phyloP scores from a whole-genome alignment of 2,329 filamentous ascomycete species.

The Fusarium verticillioides region DNA sequence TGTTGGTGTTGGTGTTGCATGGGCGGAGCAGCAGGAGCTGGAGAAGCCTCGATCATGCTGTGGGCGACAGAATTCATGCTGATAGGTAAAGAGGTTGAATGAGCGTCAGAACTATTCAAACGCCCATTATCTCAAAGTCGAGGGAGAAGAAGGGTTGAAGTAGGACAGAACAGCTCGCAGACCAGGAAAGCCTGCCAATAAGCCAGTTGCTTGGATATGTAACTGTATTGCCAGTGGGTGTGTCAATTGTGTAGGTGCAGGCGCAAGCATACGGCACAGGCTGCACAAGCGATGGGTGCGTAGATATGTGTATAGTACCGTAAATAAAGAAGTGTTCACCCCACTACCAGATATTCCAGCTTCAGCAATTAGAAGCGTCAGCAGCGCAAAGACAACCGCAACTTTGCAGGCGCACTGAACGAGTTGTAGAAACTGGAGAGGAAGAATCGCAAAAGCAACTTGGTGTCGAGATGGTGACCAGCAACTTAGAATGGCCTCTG shows the following conservation, averaged over 20 bases:
- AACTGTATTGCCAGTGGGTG: constrained; percentile 15
- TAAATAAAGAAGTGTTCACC: constrained; percentile 15
- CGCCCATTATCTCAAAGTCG: constrained; percentile 41
- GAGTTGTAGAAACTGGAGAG: constrained; percentile 7
- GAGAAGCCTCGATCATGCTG: constrained; percentile 49
- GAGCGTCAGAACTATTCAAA: constrained; percentile 37
- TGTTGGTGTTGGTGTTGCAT: constrained; percentile 22
- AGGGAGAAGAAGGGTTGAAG: constrained; percentile 13
- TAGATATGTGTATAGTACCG: constrained; percentile 12
- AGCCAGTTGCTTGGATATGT: constrained; percentile 5
- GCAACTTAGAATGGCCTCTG: constrained; percentile 17
- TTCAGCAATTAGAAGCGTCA: constrained; percentile 9
- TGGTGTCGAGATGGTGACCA: constrained; percentile 8
- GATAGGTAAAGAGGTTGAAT: constrained; percentile 16
- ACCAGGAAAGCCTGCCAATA: constrained; percentile 21
- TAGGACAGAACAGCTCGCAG: constrained; percentile 15
- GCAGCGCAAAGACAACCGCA: constrained; percentile 7
- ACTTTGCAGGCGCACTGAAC: constrained; percentile 23
- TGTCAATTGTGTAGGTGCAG: constrained; percentile 23
- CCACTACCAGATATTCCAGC: constrained; percentile 23
- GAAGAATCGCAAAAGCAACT: constrained; percentile 9
- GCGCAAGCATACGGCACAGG: constrained; percentile 32
- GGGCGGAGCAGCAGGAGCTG: constrained; percentile 30
- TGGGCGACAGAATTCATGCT: constrained; percentile 54
- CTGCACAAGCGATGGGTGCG: constrained; percentile 20